phyloP scores from a whole-genome alignment of 306 rosid genomes.

The Corylus heterophylla region DNA sequence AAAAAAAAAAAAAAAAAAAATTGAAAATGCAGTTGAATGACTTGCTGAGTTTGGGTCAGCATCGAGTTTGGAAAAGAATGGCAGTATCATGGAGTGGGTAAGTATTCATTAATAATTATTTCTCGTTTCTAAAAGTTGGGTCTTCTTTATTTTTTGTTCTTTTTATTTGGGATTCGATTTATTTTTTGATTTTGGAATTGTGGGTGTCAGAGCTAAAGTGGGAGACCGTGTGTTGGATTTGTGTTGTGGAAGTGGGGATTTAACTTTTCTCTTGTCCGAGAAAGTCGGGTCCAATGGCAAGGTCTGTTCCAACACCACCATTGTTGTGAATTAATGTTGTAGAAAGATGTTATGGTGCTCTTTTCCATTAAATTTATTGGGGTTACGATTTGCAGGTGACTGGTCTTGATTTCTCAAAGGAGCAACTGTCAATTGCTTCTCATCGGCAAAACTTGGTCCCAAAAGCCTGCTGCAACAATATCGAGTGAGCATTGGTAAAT shows the following conservation, averaged over 20 bases:
- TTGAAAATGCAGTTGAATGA: constrained; percentile 58
- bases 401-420: constrained; percentile 68
- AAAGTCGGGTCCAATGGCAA: constrained; percentile 68
- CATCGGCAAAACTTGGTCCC: constrained; percentile 44
- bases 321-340: not conserved
- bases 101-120: not conserved
- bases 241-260: constrained; percentile 98
- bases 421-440: constrained; percentile 64
- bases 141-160: not conserved
- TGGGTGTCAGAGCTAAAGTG: constrained; percentile 53
- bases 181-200: constrained; percentile 16
- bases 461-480: constrained; percentile 55
- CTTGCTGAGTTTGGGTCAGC: constrained; percentile 83
- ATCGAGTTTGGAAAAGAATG: constrained; percentile 92
- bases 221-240: constrained; percentile 78
- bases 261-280: constrained; percentile 69
- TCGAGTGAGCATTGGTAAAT: constrained; percentile 72
- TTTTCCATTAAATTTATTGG: constrained; percentile 2
- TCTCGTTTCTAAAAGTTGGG: not conserved
- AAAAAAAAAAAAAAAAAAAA: too few relatives aligned
- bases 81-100: constrained; percentile 84
- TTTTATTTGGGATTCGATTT: not conserved
- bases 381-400: constrained; percentile 49
- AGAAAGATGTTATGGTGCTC: not conserved
- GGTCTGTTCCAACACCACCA: constrained; percentile 16